A percentile compares a stretch with the other conserved stretches of the same genome.
phyloP scores from a whole-genome alignment of 2,329 filamentous ascomycete genomes.

The Fusarium fracticaudum region DNA sequence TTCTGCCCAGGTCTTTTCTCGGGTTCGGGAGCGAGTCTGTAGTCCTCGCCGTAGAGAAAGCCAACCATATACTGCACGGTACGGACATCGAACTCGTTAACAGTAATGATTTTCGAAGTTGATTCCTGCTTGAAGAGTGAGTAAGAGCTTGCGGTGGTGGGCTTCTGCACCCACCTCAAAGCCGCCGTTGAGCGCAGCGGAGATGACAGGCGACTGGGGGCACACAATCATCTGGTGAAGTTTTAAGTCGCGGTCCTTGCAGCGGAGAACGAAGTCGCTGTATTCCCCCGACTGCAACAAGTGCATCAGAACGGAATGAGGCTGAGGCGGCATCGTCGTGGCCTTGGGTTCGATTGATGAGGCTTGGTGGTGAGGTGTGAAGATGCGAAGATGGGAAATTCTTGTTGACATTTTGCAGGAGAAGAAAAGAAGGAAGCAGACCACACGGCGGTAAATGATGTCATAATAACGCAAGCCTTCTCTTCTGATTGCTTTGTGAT shows the following conservation, averaged over 20 bases:
- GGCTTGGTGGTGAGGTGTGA: accelerated
- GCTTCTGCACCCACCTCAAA: not conserved
- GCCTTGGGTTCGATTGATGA: accelerated
- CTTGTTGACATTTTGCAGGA: not conserved
- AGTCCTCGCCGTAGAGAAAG: not conserved
- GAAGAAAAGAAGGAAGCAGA: not conserved
- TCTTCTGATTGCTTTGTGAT: accelerated
- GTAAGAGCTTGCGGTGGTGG: accelerated
- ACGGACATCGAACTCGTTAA: not conserved
- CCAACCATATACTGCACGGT: not conserved
- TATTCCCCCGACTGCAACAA: not conserved
- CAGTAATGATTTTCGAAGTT: not conserved
- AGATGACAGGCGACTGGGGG: not conserved
- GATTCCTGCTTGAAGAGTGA: not conserved
- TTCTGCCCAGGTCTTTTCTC: accelerated
- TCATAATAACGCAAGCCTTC: accelerated
- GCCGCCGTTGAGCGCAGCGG: not conserved
- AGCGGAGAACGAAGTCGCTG: not conserved
- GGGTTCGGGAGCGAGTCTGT: not conserved
- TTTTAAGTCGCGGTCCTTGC: not conserved
- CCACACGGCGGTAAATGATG: not conserved
- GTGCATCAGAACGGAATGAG: not conserved
- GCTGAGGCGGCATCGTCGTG: accelerated
- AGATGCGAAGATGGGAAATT: accelerated
- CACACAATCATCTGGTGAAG: constrained; percentile 4